Evolutionary conservation across 305 asterid genomes (phyloP).

Genomic region (Fraxinus sp.): DNA sequence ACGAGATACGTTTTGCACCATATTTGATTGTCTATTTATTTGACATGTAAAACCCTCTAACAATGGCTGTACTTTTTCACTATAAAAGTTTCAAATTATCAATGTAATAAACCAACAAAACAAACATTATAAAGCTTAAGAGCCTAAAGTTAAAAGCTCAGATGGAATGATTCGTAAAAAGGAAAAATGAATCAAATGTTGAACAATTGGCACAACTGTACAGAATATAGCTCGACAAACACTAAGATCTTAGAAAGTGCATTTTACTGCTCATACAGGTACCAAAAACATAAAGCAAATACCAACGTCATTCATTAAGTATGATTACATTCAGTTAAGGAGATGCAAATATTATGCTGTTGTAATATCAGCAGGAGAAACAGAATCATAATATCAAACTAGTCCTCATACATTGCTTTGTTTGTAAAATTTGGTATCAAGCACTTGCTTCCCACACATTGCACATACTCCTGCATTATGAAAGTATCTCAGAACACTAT

Average conservation of each 20-base stretch:
- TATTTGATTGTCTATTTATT: not conserved
- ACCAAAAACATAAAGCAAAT: not conserved
- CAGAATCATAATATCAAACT: not conserved
- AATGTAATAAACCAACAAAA: not conserved
- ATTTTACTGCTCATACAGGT: not conserved
- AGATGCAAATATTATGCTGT: not conserved
- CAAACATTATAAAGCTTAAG: not conserved
- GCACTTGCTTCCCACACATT: conserved; percentile 98
- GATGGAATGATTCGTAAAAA: not conserved
- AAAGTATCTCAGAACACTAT: conserved; percentile 14
- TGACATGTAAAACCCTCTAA: not conserved
- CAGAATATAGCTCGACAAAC: not conserved
- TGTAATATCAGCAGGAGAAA: not conserved
- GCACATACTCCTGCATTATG: conserved; percentile 89
- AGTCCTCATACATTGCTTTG: conserved; percentile 74
- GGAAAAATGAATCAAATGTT: not conserved
- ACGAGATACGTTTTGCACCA: not conserved
- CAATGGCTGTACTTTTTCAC: not conserved
- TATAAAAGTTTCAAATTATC: not conserved
- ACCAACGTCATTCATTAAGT: not conserved
- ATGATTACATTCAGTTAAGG: not conserved
- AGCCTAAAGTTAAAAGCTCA: not conserved
- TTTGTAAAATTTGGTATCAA: conserved; percentile 87
- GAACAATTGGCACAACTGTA: not conserved
- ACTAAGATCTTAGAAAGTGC: not conserved